A percentile compares a stretch with the other conserved stretches of the same genome.
Conservation (phyloP, 208 protist species). For the Trypanosoma avium region DNA sequence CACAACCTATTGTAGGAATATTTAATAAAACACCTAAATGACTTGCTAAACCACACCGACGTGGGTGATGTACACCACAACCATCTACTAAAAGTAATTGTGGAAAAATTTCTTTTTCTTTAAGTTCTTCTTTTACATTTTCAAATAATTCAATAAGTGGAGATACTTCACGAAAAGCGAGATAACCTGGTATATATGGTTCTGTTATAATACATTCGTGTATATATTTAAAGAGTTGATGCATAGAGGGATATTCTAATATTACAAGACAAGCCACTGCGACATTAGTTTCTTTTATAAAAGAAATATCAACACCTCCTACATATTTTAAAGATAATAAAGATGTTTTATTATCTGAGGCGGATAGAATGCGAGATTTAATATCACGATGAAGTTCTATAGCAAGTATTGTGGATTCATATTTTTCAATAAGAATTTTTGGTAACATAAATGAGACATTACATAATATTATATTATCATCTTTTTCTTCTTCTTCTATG, state of each 20-base stretch:
- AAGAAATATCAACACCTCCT: conserved; percentile 81
- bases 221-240: conserved; percentile 36
- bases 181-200: conserved; percentile 94
- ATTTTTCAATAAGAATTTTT: not conserved
- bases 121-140: conserved; percentile 24
- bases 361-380: not conserved
- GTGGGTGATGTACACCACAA: conserved; percentile 94
- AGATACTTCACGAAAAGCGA: conserved; percentile 94
- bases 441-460: conserved; percentile 21
- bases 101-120: conserved; percentile 33
- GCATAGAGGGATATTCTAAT: conserved; percentile 63
- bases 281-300: conserved; percentile 50
- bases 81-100: conserved; percentile 95
- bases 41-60: conserved; percentile 92
- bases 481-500: not conserved
- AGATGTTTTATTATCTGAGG: not conserved
- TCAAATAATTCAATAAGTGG: conserved; percentile 54
- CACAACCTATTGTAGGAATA: conserved; percentile 92
- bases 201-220: conserved; percentile 58
- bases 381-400: conserved; percentile 5
- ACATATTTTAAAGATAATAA: conserved; percentile 35
- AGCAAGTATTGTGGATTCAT: conserved; percentile 15
- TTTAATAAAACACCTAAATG: conserved; percentile 91
- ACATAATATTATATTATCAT: too few species aligned
- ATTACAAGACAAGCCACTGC: conserved; percentile 73